A percentile compares a stretch with the other conserved stretches of the same genome.
phyloP scores from a whole-genome alignment of 2,329 filamentous ascomycete species.

The Cytospora piceae region DNA sequence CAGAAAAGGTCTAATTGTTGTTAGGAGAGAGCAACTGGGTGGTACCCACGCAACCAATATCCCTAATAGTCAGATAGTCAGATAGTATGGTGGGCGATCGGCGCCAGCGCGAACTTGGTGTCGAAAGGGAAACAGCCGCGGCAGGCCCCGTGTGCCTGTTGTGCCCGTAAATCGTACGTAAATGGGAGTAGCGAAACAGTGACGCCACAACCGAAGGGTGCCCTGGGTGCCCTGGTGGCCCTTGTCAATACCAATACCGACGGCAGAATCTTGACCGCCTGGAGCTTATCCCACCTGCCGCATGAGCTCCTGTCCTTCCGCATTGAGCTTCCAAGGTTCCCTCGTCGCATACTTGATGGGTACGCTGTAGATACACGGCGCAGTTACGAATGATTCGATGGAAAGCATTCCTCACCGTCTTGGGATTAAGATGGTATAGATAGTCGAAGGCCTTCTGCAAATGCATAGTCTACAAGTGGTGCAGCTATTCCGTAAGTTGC shows the following conservation, averaged over 20 bases:
- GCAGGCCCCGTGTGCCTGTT: not conserved
- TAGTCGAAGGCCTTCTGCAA: not conserved
- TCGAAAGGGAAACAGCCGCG: not conserved
- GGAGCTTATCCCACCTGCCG: constrained; percentile 14
- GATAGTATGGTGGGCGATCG: not conserved
- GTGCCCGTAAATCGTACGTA: too few species aligned
- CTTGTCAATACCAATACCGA: not conserved
- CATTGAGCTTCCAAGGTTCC: not conserved
- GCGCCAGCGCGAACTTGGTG: not conserved
- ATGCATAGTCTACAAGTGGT: constrained; percentile 7
- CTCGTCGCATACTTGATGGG: not conserved
- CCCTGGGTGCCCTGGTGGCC: not conserved
- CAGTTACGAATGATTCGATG: not conserved
- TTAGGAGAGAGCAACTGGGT: not conserved
- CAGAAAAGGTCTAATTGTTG: not conserved
- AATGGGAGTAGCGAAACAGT: not conserved
- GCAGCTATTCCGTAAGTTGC: constrained; percentile 8
- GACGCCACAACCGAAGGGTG: constrained; percentile 3
- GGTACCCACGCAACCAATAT: constrained; percentile 1
- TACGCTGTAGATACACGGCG: not conserved
- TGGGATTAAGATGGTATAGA: not conserved
- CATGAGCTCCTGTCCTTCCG: not conserved
- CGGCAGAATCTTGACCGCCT: constrained; percentile 15
- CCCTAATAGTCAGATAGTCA: not conserved
- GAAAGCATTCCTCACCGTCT: not conserved